Base-by-base conservation (phyloP, 352 stramenopile species). In the Pseudoperonospora humuli region DNA sequence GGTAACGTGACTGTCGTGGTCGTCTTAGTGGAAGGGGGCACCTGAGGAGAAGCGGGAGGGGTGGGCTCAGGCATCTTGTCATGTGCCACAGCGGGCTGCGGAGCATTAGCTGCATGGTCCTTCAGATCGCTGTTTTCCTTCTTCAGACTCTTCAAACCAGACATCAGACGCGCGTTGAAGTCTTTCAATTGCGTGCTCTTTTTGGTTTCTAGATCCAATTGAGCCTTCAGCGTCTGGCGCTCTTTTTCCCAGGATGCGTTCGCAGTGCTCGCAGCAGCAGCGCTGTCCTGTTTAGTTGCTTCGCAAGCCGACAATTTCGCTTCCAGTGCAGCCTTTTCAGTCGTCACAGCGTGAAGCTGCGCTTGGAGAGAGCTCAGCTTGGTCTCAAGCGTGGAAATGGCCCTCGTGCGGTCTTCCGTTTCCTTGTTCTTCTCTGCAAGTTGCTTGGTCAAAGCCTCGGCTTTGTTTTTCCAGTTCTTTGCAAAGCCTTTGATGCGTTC, bases 401-500 rank as follows among this genome's bases (percentile, higher is more conserved):
- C 43, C 15, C 52, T 53, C 3, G 39, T 52, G 11, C 78, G 75
- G 35, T 82, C 70, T 4, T 85, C 70, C 0, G 47, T 39, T 39
- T 79, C 72, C 49, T 84, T 84, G 31, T 67, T 75, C 54, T 85
- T 87, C 23, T 90, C 77, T 2, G 54, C 63, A 20, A 86, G 44
- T 39, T 81, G 65, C 52, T 83, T 85, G 5, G 50, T 81, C 28
- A 86, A 46, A 20, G 44, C 45, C 51, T 90, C 75, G 0, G 74
- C 70, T 61, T 88, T 85, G 17, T 64, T 69, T 62, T 91, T 87
- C 78, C 78, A 91, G 25, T 70, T 82, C 61, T 91, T 91, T 1
- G 76, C 75, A 40, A 88, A 91, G 1, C 64, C 66, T 55, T 87
- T 86, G 49, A 91, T 87, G 5, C 69, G 67, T 17, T 88, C 74